A percentile compares a stretch with the other conserved stretches of the same genome.
These are phyloP conservation scores for Ceratocystis alfenasii DNA, from an alignment of 2,329 filamentous ascomycete species.

Conservation along the genomic window DNA sequence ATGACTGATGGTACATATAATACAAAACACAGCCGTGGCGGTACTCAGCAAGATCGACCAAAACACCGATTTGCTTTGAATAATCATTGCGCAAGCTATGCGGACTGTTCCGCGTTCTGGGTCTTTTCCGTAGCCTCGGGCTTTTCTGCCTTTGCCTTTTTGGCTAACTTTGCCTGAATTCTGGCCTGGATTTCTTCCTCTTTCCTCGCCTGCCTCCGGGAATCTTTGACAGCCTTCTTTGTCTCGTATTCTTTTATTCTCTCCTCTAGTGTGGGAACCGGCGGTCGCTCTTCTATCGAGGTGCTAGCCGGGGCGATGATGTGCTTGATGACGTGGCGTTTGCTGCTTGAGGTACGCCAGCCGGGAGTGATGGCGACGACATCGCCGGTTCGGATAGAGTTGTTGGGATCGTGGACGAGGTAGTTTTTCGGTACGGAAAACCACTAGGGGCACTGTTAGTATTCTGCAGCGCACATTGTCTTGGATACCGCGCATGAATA, in stretches of 20 bases:
- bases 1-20: slow-evolving; percentile 20
- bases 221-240: slow-evolving; percentile 46
- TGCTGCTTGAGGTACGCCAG: slow-evolving; percentile 52
- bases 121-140: background rate
- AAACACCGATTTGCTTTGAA: background rate
- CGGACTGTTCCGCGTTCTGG: background rate
- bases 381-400: slow-evolving; percentile 61
- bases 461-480: too few relatives aligned
- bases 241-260: slow-evolving; percentile 42
- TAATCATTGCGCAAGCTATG: background rate
- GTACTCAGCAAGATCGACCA: background rate
- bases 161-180: slow-evolving; percentile 17
- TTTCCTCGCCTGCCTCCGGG: slow-evolving; percentile 35
- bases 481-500: too few relatives aligned
- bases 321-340: slow-evolving; percentile 61
- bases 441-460: slow-evolving; percentile 28
- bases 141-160: slow-evolving; percentile 6
- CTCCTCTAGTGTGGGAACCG: slow-evolving; percentile 54
- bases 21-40: slow-evolving; percentile 15
- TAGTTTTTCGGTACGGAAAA: slow-evolving; percentile 53
- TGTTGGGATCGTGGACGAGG: slow-evolving; percentile 67
- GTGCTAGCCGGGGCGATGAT: slow-evolving; percentile 60
- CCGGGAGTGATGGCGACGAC: slow-evolving; percentile 59
- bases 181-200: slow-evolving; percentile 24
- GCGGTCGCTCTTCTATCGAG: slow-evolving; percentile 51